phyloP scores from a whole-genome alignment of 2,329 filamentous ascomycete genomes.

The Fusarium torulosum region DNA sequence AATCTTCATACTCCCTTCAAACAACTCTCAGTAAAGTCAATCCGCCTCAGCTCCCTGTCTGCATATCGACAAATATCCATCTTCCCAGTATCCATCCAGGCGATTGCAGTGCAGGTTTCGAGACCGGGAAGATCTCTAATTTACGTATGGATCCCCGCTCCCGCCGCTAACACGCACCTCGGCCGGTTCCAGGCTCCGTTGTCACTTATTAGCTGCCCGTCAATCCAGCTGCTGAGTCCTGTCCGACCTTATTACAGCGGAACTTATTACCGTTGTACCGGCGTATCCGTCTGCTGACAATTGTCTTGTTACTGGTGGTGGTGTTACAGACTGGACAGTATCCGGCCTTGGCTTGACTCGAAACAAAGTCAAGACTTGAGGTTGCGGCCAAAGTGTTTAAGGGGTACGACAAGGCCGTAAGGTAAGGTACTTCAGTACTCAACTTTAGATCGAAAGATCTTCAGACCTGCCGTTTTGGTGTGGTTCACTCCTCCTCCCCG shows the following conservation, averaged over 20 bases:
- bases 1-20: neutral
- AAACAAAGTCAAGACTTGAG: slow-evolving; percentile 27
- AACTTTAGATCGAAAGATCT: slow-evolving; percentile 35
- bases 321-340: slow-evolving; percentile 7
- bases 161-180: slow-evolving; percentile 38
- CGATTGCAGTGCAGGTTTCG: neutral
- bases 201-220: neutral
- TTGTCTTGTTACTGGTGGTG: slow-evolving; percentile 13
- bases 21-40: neutral
- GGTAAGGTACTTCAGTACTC: neutral
- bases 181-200: slow-evolving; percentile 19
- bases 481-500: slow-evolving; percentile 17
- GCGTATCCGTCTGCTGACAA: slow-evolving; percentile 26
- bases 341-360: slow-evolving; percentile 10
- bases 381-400: slow-evolving; percentile 6
- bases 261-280: slow-evolving; percentile 7
- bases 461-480: slow-evolving; percentile 36
- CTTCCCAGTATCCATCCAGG: neutral
- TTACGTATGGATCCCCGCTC: slow-evolving; percentile 32
- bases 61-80: neutral
- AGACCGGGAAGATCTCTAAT: slow-evolving; percentile 26
- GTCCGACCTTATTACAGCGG: slow-evolving; percentile 11
- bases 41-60: neutral
- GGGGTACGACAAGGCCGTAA: neutral
- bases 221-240: neutral